Conservation (phyloP, 345 rosid species). For the Sisymbrium altissimum region DNA sequence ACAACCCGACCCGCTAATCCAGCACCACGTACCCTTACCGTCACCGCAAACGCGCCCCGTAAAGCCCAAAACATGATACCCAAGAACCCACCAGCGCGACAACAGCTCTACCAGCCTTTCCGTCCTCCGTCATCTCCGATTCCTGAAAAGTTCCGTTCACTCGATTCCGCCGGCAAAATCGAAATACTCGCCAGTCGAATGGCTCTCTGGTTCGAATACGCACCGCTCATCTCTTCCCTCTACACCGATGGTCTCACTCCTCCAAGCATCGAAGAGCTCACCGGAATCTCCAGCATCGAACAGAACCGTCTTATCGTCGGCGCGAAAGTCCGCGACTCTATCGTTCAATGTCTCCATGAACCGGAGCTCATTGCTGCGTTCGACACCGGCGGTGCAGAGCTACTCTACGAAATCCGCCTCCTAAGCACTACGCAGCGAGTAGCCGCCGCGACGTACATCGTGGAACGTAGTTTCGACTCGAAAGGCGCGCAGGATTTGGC, state of each 20-base stretch:
- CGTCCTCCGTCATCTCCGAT: slow-evolving; percentile 82
- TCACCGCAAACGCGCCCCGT: slow-evolving; percentile 27
- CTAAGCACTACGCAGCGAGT: slow-evolving; percentile 59
- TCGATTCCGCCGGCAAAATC: slow-evolving; percentile 60
- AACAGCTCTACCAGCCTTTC: slow-evolving; percentile 74
- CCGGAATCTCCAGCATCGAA: slow-evolving; percentile 82
- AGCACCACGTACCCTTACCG: not conserved
- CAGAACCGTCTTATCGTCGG: slow-evolving; percentile 83
- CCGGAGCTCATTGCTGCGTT: slow-evolving; percentile 56
- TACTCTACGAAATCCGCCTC: slow-evolving; percentile 76
- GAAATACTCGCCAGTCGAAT: slow-evolving; percentile 64
- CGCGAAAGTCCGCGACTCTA: slow-evolving; percentile 66
- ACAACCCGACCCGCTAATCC: slow-evolving; percentile 26
- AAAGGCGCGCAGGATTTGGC: slow-evolving; percentile 71
- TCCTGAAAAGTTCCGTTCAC: slow-evolving; percentile 59
- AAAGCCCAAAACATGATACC: slow-evolving; percentile 27
- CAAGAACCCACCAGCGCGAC: slow-evolving; percentile 31
- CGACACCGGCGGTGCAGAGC: slow-evolving; percentile 72
- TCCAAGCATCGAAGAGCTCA: slow-evolving; percentile 61
- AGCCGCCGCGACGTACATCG: slow-evolving; percentile 48
- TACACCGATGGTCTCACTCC: slow-evolving; percentile 68
- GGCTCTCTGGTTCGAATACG: slow-evolving; percentile 87
- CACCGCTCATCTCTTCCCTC: slow-evolving; percentile 73
- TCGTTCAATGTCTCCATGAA: slow-evolving; percentile 51
- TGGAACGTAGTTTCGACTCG: slow-evolving; percentile 44